Base-by-base conservation (phyloP, 1,139 yeast species). In the Nakaseomyces sp. region DNA sequence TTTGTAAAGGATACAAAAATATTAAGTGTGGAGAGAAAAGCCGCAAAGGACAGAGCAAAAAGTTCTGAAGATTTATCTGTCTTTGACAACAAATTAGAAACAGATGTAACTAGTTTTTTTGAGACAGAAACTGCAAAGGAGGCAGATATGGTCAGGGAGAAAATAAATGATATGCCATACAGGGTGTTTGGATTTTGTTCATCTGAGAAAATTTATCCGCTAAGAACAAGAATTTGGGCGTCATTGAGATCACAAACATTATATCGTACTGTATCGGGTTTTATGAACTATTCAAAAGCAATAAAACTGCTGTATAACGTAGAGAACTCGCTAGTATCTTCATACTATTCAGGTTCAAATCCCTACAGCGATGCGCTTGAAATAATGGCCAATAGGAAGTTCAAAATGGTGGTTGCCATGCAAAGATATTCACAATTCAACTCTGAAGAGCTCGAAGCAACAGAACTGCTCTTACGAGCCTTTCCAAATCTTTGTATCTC, bases 151-250 rank as follows among this genome's bases (percentile, higher is more conserved):
- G 51, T 70, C 13, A 69, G 68, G 42, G 67, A 61, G 20, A 67
- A 66, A 47, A 65, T 71, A 22, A 71, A 73, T 44, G 86, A 83
- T 50, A 58, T 85, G 36, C 93, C 95, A 0, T 77, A 71, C 46
- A 75, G 81, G 49, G 77, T 81, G 52, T 65, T 84, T 45, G 95
- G 95, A 0, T 85, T 81, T 60, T 79, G 77, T 48, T 67, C 74
- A 10, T 72, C 86, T 0, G 69, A 76, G 6, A 79, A 83, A 0
- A 79, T 77, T 46, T 76, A 72, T 50, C 73, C 77, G 1, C 58
- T 81, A 47, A 66, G 93, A 55, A 83, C 94, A 1, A 70, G 94
- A 53, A 72, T 84, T 1, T 85, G 95, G 95, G 83, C 93, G 0
- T 83, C 94, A 0, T 64, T 81, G 43, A 69, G 94, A 51, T 74